These are phyloP conservation scores for Corynespora cassiicola DNA, from an alignment of 2,329 filamentous ascomycete genomes.

Conservation along the genomic window DNA sequence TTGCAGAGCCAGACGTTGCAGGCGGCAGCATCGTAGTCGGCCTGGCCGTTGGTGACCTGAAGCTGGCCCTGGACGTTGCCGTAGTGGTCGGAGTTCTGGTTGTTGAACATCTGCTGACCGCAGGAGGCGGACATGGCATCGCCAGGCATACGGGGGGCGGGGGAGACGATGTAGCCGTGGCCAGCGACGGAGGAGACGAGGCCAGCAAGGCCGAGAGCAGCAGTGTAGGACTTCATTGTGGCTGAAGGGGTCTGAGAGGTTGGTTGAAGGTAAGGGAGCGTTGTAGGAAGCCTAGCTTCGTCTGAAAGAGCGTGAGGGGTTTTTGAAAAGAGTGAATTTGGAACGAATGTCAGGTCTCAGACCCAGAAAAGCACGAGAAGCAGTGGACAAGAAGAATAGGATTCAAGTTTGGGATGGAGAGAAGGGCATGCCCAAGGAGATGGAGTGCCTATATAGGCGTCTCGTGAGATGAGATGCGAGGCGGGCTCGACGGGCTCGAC, in stretches of 20 bases:
- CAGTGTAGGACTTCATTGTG: constrained; percentile 53
- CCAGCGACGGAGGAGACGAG: constrained; percentile 56
- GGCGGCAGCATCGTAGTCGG: constrained; percentile 53
- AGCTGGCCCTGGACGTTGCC: constrained; percentile 64
- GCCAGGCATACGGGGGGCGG: constrained; percentile 58
- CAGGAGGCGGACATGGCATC: constrained; percentile 59
- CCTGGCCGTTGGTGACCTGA: constrained; percentile 55
- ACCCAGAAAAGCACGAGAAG: constrained; percentile 35
- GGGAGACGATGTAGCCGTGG: constrained; percentile 61
- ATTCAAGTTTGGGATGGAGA: constrained; percentile 23
- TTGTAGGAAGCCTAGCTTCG: constrained; percentile 42
- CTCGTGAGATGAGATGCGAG: neutral
- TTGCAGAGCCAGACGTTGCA: constrained; percentile 65
- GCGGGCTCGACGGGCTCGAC: neutral
- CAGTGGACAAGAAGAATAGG: constrained; percentile 26
- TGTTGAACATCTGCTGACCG: constrained; percentile 61
- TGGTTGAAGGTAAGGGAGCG: constrained; percentile 24
- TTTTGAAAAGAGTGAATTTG: constrained; percentile 32
- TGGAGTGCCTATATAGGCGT: constrained; percentile 22
- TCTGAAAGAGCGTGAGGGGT: constrained; percentile 24
- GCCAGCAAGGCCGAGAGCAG: constrained; percentile 50
- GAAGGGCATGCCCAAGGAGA: neutral
- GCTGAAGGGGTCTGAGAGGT: constrained; percentile 18
- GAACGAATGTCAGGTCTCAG: constrained; percentile 49
- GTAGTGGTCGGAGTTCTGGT: constrained; percentile 60